A percentile compares a stretch with the other conserved stretches of the same genome.
Conservation (phyloP, 2,329 filamentous ascomycete species). For the Aureobasidium lini region DNA sequence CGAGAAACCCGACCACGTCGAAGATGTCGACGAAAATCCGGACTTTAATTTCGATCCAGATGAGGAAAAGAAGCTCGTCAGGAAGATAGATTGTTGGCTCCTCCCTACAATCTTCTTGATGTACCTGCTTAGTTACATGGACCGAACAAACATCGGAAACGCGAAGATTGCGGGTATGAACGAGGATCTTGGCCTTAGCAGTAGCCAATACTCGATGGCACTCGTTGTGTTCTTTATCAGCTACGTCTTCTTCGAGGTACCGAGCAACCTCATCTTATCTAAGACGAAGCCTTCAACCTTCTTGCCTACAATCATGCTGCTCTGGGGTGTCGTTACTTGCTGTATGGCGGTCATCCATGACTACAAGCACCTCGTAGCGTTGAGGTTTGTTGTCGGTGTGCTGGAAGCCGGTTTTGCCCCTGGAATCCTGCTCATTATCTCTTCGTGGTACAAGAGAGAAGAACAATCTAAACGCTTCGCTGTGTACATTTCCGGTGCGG, state of each 20-base stretch:
- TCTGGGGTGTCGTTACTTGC: conserved; percentile 46
- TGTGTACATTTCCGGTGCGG: conserved; percentile 51
- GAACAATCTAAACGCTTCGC: conserved; percentile 52
- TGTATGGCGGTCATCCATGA: conserved; percentile 44
- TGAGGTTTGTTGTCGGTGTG: conserved; percentile 49
- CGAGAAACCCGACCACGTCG: neutral
- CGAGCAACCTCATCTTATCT: conserved; percentile 46
- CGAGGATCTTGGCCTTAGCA: conserved; percentile 36
- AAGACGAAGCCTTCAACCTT: conserved; percentile 45
- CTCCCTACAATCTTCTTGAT: conserved; percentile 44
- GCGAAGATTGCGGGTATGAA: conserved; percentile 45
- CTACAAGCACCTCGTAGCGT: conserved; percentile 43
- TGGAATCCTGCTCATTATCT: conserved; percentile 27
- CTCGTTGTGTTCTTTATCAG: conserved; percentile 49
- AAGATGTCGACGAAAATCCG: neutral
- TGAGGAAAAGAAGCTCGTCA: conserved; percentile 34
- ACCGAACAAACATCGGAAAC: conserved; percentile 40
- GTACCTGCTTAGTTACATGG: conserved; percentile 32
- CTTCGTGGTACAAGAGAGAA: conserved; percentile 35
- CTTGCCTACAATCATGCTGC: conserved; percentile 44
- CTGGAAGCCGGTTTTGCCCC: conserved; percentile 36
- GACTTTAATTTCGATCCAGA: neutral
- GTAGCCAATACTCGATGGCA: conserved; percentile 42
- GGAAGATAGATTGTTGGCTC: conserved; percentile 40
- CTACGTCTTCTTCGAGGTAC: conserved; percentile 46